Percentiles rank a stretch among this genome's conserved stretches.
Evolutionary conservation across 805 yeast genomes (phyloP).

Genomic region (Schizosaccharomyces cryophilus): DNA sequence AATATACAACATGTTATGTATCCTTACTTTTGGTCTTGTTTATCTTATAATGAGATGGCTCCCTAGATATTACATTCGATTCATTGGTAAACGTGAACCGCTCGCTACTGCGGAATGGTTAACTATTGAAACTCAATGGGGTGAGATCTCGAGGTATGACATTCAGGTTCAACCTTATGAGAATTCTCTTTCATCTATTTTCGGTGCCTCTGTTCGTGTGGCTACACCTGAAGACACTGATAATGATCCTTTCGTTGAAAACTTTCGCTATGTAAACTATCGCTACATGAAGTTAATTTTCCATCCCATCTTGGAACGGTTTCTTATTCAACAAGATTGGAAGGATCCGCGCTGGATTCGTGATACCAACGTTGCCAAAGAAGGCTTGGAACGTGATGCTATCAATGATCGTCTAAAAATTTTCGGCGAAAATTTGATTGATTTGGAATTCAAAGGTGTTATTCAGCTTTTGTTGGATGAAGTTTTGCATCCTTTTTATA

Average conservation of each 20-base stretch:
- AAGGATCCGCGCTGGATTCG: constrained; percentile 51
- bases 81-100: constrained; percentile 41
- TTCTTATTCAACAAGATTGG: constrained; percentile 70
- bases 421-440: constrained; percentile 56
- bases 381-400: constrained; percentile 46
- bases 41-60: constrained; percentile 65
- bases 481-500: constrained; percentile 80
- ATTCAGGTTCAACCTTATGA: constrained; percentile 41
- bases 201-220: constrained; percentile 15
- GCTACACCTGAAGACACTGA: constrained; percentile 8
- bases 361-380: constrained; percentile 15
- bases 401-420: constrained; percentile 46
- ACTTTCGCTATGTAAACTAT: constrained; percentile 47
- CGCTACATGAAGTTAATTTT: constrained; percentile 64
- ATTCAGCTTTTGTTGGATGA: constrained; percentile 53
- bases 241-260: constrained; percentile 42
- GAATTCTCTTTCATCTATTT: constrained; percentile 44
- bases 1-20: constrained; percentile 30
- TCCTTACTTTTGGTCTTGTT: constrained; percentile 42
- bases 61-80: constrained; percentile 44
- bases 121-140: constrained; percentile 80
- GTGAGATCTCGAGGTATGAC: constrained; percentile 41
- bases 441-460: constrained; percentile 48
- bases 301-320: constrained; percentile 69
- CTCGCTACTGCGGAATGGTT: constrained; percentile 78